Evolutionary conservation across 192 early-diverging fungal genomes (phyloP), one percentile per base, ranked within the genome.

Genomic region (Podila epicladia): DNA sequence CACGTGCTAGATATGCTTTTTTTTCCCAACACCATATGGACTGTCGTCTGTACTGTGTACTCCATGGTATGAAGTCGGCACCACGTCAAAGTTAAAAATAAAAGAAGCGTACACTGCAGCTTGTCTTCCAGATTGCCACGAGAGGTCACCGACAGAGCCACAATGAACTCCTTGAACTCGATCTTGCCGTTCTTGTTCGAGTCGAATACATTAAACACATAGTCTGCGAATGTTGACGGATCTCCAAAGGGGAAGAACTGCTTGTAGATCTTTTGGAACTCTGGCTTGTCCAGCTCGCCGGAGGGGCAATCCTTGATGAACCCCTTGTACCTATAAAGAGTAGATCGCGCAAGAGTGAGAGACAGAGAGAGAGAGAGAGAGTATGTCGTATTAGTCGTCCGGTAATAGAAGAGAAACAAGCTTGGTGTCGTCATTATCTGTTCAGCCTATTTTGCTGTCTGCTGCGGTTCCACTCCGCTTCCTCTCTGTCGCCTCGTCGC

Each of bases 181-280:
- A 98, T 94, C 20, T 85, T 89, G 31, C 95, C 95, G 82, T 96
- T 94, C 84, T 94, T 92, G 83, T 98, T 94, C 41, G 82, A 85
- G 74, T 98, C 97, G 83, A 98, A 95, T 50, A 96, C 93, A 75
- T 95, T 89, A 78, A 98, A 97, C 3, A 96, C 95, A 74, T 92
- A 91, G 82, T 97, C 93, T 11, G 97, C 94, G 84, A 96, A 98
- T 51, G 88, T 87, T 51, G 93, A 91, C 8, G 95, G 90, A 79
- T 98, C 95, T 31, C 97, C 97, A 82, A 98, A 97, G n/a, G 97
- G 96, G 72, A 98, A 98, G 78, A 95, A 97, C 70, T 95, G 93
- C 83, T 97, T 97, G 86, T 97, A 98, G 63, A 97, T 96, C 62
- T 94, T 92, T 82, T 92, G 92, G 71, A 98, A 97, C 71, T 96